Conservation (phyloP, 179 eudicot genomes). For the Spinacia oleracea region DNA sequence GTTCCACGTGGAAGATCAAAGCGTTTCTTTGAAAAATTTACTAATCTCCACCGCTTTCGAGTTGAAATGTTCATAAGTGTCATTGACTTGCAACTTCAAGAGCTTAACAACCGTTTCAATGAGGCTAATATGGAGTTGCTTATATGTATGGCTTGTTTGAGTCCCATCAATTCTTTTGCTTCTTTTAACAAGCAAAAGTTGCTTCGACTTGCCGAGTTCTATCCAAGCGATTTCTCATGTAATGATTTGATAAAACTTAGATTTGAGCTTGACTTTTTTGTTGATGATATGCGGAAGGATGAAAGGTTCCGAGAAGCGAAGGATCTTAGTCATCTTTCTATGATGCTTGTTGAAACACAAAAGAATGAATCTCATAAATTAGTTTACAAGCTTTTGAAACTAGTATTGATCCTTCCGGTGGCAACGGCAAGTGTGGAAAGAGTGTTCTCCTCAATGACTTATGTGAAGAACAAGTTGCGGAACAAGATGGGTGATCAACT, state of each 20-base stretch:
- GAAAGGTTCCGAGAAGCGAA: neutral
- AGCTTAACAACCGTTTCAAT: slow-evolving; percentile 6
- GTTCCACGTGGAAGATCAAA: slow-evolving; percentile 1
- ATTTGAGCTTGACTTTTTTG: neutral
- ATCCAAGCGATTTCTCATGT: neutral
- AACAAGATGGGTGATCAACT: no score
- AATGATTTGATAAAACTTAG: neutral
- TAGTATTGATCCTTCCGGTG: neutral
- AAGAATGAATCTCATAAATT: neutral
- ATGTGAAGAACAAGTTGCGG: no score
- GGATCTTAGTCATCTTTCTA: neutral
- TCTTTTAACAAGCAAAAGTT: no score
- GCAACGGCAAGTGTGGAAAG: no score
- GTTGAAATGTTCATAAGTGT: slow-evolving; percentile 4
- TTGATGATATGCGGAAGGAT: no score
- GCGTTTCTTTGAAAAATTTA: neutral
- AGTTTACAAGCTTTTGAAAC: neutral
- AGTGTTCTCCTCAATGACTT: no score
- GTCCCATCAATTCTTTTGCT: no score
- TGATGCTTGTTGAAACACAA: neutral
- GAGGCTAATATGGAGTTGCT: slow-evolving; percentile 1
- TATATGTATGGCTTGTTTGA: no score
- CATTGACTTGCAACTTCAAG: slow-evolving; percentile 14
- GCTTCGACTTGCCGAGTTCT: no score
- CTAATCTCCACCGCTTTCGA: neutral